These are phyloP conservation scores for Cladophialophora chaetospira DNA, from an alignment of 2,329 filamentous ascomycete genomes.

Conservation along the genomic window DNA sequence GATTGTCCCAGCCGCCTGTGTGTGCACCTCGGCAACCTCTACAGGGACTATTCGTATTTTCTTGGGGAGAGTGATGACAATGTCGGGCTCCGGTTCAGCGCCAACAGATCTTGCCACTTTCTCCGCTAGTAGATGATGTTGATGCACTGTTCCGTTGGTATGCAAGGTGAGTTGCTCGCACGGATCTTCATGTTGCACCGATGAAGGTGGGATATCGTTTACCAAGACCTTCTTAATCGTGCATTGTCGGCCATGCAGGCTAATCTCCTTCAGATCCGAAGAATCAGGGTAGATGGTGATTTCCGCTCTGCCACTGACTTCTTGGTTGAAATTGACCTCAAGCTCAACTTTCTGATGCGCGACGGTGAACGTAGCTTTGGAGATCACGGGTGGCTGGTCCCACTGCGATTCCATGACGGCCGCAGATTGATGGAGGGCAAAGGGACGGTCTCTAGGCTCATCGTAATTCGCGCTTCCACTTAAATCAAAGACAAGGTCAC, in stretches of 20 bases:
- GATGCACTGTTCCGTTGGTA: conserved; percentile 59
- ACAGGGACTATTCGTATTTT: conserved; percentile 44
- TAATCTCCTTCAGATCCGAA: conserved; percentile 57
- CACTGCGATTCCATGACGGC: conserved; percentile 7
- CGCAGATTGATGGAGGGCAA: background rate
- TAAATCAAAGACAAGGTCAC: background rate
- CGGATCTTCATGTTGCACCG: conserved; percentile 44
- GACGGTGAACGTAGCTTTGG: conserved; percentile 44
- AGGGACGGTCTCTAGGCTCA: background rate
- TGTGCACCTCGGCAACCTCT: conserved; percentile 63
- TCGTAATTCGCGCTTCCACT: background rate
- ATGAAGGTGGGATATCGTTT: conserved; percentile 43
- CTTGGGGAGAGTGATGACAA: conserved; percentile 62
- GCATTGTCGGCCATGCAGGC: conserved; percentile 65
- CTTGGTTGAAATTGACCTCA: conserved; percentile 80
- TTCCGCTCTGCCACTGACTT: conserved; percentile 76
- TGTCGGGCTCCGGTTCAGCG: conserved; percentile 56
- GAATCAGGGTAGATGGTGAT: conserved; percentile 72
- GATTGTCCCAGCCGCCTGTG: conserved; percentile 52
- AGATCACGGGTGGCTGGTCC: conserved; percentile 5
- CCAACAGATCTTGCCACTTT: conserved; percentile 58
- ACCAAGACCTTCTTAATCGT: conserved; percentile 55
- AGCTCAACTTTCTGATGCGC: conserved; percentile 85
- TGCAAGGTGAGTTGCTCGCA: conserved; percentile 43
- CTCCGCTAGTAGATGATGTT: conserved; percentile 75